Conservation (phyloP, 2,329 filamentous ascomycete genomes). For the Sclerotinia minor region DNA sequence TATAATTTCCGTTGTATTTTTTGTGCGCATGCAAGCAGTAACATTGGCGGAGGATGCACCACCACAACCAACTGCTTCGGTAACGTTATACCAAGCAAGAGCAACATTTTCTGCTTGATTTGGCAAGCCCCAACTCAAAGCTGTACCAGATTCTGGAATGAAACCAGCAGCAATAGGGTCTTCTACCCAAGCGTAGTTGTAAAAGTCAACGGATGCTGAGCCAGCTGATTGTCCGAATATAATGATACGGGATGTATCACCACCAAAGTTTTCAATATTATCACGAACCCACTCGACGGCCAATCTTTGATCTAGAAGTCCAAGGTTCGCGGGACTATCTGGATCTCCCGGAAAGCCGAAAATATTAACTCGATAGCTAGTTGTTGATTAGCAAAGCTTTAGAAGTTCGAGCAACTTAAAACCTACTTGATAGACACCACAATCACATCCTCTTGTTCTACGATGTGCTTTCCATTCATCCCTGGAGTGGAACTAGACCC, state of each 20-base stretch:
- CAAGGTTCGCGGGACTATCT: conserved; percentile 51
- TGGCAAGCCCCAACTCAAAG: conserved; percentile 36
- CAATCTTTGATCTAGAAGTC: conserved; percentile 61
- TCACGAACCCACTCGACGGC: conserved; percentile 60
- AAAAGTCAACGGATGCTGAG: conserved; percentile 52
- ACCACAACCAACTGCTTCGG: conserved; percentile 39
- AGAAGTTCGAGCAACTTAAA: conserved; percentile 28
- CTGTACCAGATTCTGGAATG: conserved; percentile 42
- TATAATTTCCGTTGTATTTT: conserved; percentile 33
- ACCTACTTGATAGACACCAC: conserved; percentile 51
- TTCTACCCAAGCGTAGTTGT: conserved; percentile 39
- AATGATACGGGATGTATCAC: conserved; percentile 55
- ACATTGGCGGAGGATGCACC: conserved; percentile 31
- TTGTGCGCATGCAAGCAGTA: conserved; percentile 37
- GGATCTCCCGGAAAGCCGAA: conserved; percentile 45
- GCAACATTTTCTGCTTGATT: conserved; percentile 29
- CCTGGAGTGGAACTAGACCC: conserved; percentile 44
- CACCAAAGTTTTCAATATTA: conserved; percentile 61
- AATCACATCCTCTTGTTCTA: conserved; percentile 47
- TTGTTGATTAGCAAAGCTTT: conserved; percentile 14
- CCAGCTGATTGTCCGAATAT: conserved; percentile 58
- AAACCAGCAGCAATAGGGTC: conserved; percentile 41
- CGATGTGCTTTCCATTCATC: conserved; percentile 48
- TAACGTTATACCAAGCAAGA: conserved; percentile 35
- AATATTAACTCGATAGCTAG: conserved; percentile 44